Percentiles rank a stretch among this genome's conserved stretches.
Conservation (phyloP, 495 filamentous ascomycete genomes). For the Penicillium manginii region DNA sequence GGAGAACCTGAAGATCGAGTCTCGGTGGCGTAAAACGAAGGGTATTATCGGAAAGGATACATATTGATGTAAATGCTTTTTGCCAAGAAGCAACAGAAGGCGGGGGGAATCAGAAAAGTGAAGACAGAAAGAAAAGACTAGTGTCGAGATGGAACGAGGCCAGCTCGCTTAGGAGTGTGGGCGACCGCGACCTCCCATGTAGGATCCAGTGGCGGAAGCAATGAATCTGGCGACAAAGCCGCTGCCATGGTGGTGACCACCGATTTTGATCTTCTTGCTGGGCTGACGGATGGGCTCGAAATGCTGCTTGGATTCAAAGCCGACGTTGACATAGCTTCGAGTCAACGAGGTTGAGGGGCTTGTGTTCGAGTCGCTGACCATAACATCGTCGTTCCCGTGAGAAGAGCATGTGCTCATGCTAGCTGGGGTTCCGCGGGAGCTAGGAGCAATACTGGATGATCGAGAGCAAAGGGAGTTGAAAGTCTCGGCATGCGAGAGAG, state of each 20-base stretch:
- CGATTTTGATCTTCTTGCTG: conserved; percentile 48
- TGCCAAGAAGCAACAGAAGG: conserved; percentile 11
- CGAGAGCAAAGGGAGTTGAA: conserved; percentile 51
- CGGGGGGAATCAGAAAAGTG: conserved; percentile 3
- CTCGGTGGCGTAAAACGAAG: conserved; percentile 10
- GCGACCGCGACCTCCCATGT: conserved; percentile 45
- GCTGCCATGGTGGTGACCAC: conserved; percentile 27
- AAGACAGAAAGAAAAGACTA: conserved; percentile 7
- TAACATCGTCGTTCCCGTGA: conserved; percentile 39
- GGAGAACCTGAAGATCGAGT: conserved; percentile 1
- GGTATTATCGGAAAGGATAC: conserved; percentile 29
- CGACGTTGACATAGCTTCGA: conserved; percentile 42
- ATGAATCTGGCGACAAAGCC: conserved; percentile 51
- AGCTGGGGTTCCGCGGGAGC: conserved; percentile 45
- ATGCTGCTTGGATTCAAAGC: conserved; percentile 27
- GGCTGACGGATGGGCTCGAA: conserved; percentile 38
- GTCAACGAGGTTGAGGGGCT: conserved; percentile 39
- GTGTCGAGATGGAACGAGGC: conserved; percentile 18
- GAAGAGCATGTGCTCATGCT: conserved; percentile 48
- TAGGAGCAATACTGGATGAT: conserved; percentile 52
- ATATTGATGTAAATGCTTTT: conserved; percentile 29
- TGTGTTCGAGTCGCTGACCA: conserved; percentile 36
- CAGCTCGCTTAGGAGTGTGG: conserved; percentile 36
- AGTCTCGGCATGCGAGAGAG: conserved; percentile 49
- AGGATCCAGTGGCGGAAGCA: conserved; percentile 47